Evolutionary conservation across 345 rosid genomes (phyloP).

Genomic region (Sonneratia alba): DNA sequence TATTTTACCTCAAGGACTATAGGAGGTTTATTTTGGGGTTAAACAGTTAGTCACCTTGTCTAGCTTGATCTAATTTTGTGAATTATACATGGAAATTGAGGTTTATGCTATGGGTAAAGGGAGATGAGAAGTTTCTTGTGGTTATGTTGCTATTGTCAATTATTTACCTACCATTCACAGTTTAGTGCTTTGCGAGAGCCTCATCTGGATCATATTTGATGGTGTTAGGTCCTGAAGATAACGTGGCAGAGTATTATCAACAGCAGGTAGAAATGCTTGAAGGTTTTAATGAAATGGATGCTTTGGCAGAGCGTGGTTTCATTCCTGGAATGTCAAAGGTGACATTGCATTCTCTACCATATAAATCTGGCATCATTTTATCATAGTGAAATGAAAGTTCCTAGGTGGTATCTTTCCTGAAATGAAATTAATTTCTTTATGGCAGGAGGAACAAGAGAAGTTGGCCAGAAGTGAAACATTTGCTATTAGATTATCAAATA

Average conservation of each 20-base stretch:
- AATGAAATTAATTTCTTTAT: constrained; percentile 7
- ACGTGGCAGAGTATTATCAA: constrained; percentile 89
- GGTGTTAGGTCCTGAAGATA: constrained; percentile 73
- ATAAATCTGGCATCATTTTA: background rate
- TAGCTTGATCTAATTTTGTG: constrained; percentile 16
- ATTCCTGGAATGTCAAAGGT: constrained; percentile 89
- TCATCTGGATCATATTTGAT: constrained; percentile 9
- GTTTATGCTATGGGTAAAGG: background rate
- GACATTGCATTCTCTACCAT: background rate
- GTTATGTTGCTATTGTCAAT: background rate
- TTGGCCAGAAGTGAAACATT: constrained; percentile 84
- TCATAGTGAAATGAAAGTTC: background rate
- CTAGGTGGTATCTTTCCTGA: constrained; percentile 3
- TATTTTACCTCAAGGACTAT: background rate
- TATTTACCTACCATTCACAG: background rate
- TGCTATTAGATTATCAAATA: constrained; percentile 84
- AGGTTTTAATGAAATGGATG: constrained; percentile 95
- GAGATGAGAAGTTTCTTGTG: background rate
- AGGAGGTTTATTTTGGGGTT: background rate
- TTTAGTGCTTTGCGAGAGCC: background rate
- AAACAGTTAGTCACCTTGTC: background rate
- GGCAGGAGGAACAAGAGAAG: constrained; percentile 77
- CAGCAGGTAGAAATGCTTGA: constrained; percentile 97
- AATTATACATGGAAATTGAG: background rate
- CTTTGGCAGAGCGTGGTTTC: constrained; percentile 84